Evolutionary conservation across 345 rosid genomes (phyloP).

Genomic region (Hypericum perforatum): DNA sequence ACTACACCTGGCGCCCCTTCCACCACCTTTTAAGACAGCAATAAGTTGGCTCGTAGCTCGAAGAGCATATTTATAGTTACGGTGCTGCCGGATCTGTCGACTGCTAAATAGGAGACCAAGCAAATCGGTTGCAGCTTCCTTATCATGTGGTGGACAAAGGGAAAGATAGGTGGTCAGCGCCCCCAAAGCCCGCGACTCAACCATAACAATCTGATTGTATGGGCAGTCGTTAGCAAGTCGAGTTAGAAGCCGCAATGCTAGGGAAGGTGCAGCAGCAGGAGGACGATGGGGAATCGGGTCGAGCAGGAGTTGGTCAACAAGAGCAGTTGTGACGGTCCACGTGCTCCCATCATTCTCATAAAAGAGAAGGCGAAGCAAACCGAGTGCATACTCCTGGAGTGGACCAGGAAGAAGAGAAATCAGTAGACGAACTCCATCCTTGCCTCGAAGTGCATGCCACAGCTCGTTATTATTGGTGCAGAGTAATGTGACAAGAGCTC

Average conservation of each 20-base stretch:
- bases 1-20: conserved; percentile 93
- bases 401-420: conserved; percentile 98
- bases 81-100: conserved; percentile 93
- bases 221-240: conserved; percentile 91
- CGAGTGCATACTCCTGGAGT: conserved; percentile 99
- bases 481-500: conserved; percentile 78
- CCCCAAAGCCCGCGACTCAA: conserved; percentile 93
- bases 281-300: conserved; percentile 99
- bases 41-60: conserved; percentile 93
- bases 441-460: conserved; percentile 96
- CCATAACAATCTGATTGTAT: conserved; percentile 83
- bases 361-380: conserved; percentile 84
- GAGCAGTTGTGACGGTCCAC: conserved; percentile 97
- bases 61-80: conserved; percentile 82
- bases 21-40: conserved; percentile 91
- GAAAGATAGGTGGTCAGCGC: conserved; percentile 94
- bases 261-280: conserved; percentile 91
- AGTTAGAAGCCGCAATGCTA: conserved; percentile 76
- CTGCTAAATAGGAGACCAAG: conserved; percentile 76
- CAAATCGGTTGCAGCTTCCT: conserved; percentile 99
- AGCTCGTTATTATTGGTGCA: conserved; percentile 79
- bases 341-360: conserved; percentile 97
- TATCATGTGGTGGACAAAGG: conserved; percentile 94
- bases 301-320: conserved; percentile 93
- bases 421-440: conserved; percentile 91